These are phyloP conservation scores for Scheffersomyces ergatensis DNA, from an alignment of 805 yeast genomes.

Conservation along the genomic window DNA sequence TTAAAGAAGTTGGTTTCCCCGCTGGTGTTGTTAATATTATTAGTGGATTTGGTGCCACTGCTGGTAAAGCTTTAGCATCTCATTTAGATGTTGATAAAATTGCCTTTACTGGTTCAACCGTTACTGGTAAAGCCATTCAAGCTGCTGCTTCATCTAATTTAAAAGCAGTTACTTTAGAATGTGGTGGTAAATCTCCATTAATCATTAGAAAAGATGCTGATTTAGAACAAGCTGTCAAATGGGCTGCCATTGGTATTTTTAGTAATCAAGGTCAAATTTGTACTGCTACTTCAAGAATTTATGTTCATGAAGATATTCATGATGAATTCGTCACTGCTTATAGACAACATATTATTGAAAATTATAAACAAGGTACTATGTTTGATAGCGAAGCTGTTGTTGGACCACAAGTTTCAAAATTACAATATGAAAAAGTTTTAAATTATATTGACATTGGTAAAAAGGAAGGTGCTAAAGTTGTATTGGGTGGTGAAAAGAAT, in stretches of 20 bases:
- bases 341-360: conserved; percentile 42
- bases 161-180: conserved; percentile 65
- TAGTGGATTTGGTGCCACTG: conserved; percentile 65
- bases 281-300: conserved; percentile 63
- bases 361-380: conserved; percentile 58
- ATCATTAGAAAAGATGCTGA: conserved; percentile 64
- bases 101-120: conserved; percentile 67
- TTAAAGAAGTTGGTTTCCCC: conserved; percentile 69
- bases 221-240: conserved; percentile 61
- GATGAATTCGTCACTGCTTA: conserved; percentile 50
- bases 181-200: conserved; percentile 73
- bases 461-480: conserved; percentile 42
- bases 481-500: conserved; percentile 42
- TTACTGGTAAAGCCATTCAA: conserved; percentile 66
- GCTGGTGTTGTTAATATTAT: conserved; percentile 73
- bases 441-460: conserved; percentile 41
- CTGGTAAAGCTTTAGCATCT: conserved; percentile 64
- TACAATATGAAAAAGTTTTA: conserved; percentile 54
- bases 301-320: conserved; percentile 54
- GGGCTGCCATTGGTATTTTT: conserved; percentile 67
- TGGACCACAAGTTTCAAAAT: conserved; percentile 62
- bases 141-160: conserved; percentile 57
- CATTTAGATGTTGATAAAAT: conserved; percentile 59
- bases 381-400: conserved; percentile 46
- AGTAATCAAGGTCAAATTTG: conserved; percentile 68